Conservation (phyloP, 345 rosid species). For the Hibiscus trionum region DNA sequence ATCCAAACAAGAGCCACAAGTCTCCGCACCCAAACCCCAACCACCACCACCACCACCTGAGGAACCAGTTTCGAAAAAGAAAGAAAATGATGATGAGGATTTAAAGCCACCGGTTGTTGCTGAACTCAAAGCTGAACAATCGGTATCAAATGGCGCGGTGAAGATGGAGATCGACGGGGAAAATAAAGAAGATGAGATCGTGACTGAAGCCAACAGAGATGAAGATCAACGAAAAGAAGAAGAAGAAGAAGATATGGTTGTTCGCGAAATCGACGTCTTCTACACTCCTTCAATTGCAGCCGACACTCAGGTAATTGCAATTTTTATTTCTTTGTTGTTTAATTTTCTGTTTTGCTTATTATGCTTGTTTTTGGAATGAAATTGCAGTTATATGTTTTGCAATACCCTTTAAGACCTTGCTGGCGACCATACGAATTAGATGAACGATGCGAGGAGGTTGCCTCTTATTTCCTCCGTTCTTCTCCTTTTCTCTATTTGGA, state of each 20-base stretch:
- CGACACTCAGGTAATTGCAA: slow-evolving; percentile 36
- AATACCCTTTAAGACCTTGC: slow-evolving; percentile 70
- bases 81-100: slow-evolving; percentile 30
- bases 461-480: too few relatives aligned
- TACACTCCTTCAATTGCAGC: slow-evolving; percentile 48
- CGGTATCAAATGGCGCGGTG: slow-evolving; percentile 25
- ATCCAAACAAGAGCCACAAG: slow-evolving; percentile 11
- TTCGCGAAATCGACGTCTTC: slow-evolving; percentile 81
- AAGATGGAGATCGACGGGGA: slow-evolving; percentile 50
- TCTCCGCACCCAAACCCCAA: slow-evolving; percentile 7
- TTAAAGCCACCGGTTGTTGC: slow-evolving; percentile 14
- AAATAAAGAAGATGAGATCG: slow-evolving; percentile 20
- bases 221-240: neutral
- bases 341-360: neutral
- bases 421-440: slow-evolving; percentile 95
- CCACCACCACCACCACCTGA: neutral
- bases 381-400: slow-evolving; percentile 70
- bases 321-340: neutral
- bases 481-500: too few relatives aligned
- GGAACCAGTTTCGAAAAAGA: slow-evolving; percentile 13
- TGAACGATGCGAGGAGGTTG: slow-evolving; percentile 45
- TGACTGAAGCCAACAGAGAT: slow-evolving; percentile 16
- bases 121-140: slow-evolving; percentile 26
- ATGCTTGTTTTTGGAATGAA: neutral
- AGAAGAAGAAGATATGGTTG: slow-evolving; percentile 53